These are phyloP conservation scores for Lactuca saligna DNA, from an alignment of 129 eudicot genomes.

Conservation along the genomic window DNA sequence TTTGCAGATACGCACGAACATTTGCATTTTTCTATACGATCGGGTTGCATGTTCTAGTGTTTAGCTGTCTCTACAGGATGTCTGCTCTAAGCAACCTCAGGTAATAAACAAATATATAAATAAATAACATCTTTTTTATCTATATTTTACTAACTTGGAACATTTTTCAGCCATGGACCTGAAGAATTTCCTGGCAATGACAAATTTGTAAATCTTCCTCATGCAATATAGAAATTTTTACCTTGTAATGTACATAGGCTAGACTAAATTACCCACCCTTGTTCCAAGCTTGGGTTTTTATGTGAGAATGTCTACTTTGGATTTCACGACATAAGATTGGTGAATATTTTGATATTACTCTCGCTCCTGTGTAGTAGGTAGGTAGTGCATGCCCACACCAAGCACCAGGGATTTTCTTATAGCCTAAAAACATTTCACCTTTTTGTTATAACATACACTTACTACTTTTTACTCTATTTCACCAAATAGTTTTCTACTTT, in stretches of 20 bases:
- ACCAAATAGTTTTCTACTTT: too few species aligned
- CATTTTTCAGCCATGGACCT: constrained; percentile 71
- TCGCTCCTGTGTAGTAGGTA: too few species aligned
- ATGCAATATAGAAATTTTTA: constrained; percentile 32
- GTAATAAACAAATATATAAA: constrained; percentile 31
- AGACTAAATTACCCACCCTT: neutral
- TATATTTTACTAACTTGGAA: neutral
- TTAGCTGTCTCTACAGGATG: constrained; percentile 97
- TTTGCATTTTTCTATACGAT: constrained; percentile 98
- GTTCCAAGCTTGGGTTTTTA: neutral
- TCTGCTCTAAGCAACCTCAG: constrained; percentile 92
- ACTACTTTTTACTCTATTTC: too few species aligned
- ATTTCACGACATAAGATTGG: neutral
- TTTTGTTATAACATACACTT: too few species aligned
- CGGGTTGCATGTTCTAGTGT: constrained; percentile 92
- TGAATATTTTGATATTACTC: too few species aligned
- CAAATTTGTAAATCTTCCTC: constrained; percentile 62
- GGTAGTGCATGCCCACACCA: too few species aligned
- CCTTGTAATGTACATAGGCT: neutral
- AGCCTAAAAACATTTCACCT: too few species aligned
- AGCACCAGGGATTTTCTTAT: too few species aligned
- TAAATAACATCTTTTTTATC: too few species aligned
- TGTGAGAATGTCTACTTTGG: neutral
- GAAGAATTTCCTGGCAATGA: constrained; percentile 57
- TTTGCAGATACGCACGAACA: constrained; percentile 81